These are phyloP conservation scores for Leucoagaricus sp. DNA, from an alignment of 1,284 basidiomycete genomes.

Conservation along the genomic window DNA sequence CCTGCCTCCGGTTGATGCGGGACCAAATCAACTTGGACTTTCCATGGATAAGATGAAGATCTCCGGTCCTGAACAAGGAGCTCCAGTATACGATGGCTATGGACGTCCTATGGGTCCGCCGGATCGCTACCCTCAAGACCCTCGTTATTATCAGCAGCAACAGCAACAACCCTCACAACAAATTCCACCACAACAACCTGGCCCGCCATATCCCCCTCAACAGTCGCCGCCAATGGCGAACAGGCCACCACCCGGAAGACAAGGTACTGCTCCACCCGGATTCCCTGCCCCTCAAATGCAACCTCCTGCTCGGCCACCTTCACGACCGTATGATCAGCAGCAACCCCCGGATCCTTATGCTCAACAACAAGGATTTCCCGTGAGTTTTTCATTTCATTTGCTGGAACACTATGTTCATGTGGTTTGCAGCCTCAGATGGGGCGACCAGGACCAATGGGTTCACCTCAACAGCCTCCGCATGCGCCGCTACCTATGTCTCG, in stretches of 20 bases:
- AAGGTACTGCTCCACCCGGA: slow-evolving; percentile 41
- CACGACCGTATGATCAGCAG: slow-evolving; percentile 32
- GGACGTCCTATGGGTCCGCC: slow-evolving; percentile 30
- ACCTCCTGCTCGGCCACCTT: slow-evolving; percentile 33
- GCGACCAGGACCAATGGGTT: slow-evolving; percentile 4
- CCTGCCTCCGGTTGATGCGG: slow-evolving; percentile 23
- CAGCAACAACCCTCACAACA: slow-evolving; percentile 23
- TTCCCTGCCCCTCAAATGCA: slow-evolving; percentile 27
- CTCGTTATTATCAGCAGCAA: slow-evolving; percentile 38
- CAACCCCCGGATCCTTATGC: slow-evolving; percentile 9
- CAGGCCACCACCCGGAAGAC: slow-evolving; percentile 47
- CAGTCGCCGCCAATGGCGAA: slow-evolving; percentile 25
- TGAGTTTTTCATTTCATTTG: not conserved
- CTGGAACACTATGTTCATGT: not conserved
- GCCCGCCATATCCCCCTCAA: slow-evolving; percentile 27
- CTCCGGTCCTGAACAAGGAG: slow-evolving; percentile 32
- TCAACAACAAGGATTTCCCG: slow-evolving; percentile 7
- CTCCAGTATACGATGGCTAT: slow-evolving; percentile 37
- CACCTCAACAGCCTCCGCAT: slow-evolving; percentile 3
- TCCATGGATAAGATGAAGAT: slow-evolving; percentile 56
- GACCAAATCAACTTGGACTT: slow-evolving; percentile 24
- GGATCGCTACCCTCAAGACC: slow-evolving; percentile 36
- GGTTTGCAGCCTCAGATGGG: slow-evolving; percentile 9
- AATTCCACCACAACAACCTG: slow-evolving; percentile 18
- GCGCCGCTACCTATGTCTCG: slow-evolving; percentile 26